Conservation (phyloP, 257 asterid species). For the Ilex aquifolium region DNA sequence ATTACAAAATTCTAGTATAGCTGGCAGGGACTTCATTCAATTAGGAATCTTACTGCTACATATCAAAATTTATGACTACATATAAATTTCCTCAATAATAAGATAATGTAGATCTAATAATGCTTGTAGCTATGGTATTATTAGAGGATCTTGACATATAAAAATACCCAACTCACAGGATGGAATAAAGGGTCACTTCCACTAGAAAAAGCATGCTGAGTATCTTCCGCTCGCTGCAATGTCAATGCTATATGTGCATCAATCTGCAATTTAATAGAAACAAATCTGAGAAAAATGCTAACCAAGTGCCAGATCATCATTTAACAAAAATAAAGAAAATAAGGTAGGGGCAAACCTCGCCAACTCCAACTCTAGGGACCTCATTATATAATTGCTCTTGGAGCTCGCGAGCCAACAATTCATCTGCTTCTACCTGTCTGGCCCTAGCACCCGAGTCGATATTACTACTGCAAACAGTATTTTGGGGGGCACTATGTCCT, state of each 20-base stretch:
- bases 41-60: no score
- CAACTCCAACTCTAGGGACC: conserved; percentile 37
- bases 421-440: conserved; percentile 88
- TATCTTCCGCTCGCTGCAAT: conserved; percentile 46
- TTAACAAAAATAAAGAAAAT: conserved; percentile 2
- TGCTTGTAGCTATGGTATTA: no score
- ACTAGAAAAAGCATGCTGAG: conserved; percentile 25
- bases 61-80: no score
- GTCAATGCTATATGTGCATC: conserved; percentile 49
- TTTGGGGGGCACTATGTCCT: conserved; percentile 24
- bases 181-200: conserved; percentile 28
- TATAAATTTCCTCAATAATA: no score
- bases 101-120: no score
- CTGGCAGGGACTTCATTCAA: no score
- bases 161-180: conserved; percentile 39
- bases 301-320: conserved; percentile 9
- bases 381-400: conserved; percentile 88
- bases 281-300: conserved; percentile 7
- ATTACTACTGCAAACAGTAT: conserved; percentile 6
- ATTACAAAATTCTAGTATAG: no score
- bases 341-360: conserved; percentile 39
- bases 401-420: conserved; percentile 80
- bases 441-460: conserved; percentile 41
- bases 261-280: conserved; percentile 34
- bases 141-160: not conserved